These are phyloP conservation scores for Durotheca rogersii DNA, from an alignment of 495 filamentous ascomycete genomes.

Conservation along the genomic window DNA sequence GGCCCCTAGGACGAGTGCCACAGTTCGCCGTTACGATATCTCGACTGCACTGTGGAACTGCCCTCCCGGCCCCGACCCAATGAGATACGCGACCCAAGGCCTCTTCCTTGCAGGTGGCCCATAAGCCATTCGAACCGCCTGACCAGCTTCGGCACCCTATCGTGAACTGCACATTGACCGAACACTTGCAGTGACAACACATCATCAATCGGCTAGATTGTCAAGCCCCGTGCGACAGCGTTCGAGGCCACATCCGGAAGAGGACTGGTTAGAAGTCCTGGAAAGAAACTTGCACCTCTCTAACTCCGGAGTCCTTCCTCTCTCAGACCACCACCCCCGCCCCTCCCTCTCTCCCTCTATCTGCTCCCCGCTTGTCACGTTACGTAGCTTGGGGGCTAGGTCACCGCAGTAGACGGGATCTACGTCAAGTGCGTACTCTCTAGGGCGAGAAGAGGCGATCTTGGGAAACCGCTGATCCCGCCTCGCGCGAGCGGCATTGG, in stretches of 20 bases:
- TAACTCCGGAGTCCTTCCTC: slow-evolving; percentile 1
- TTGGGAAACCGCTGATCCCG: background rate
- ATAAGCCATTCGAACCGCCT: slow-evolving; percentile 29
- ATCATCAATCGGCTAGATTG: slow-evolving; percentile 25
- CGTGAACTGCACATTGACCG: slow-evolving; percentile 23
- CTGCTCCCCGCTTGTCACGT: slow-evolving; percentile 5
- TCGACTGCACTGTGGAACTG: slow-evolving; percentile 24
- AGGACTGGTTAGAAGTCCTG: slow-evolving; percentile 2
- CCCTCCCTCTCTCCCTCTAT: background rate
- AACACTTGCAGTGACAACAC: slow-evolving; percentile 27
- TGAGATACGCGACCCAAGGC: slow-evolving; percentile 9
- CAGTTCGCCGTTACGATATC: slow-evolving; percentile 13
- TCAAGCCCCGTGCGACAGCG: background rate
- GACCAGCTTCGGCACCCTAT: slow-evolving; percentile 23
- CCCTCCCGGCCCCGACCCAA: slow-evolving; percentile 11
- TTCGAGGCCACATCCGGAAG: slow-evolving; percentile 3
- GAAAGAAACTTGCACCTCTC: slow-evolving; percentile 15
- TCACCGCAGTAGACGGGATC: slow-evolving; percentile 7
- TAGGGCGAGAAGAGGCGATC: background rate
- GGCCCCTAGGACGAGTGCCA: slow-evolving; percentile 5
- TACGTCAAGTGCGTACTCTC: background rate
- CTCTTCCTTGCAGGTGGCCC: slow-evolving; percentile 14
- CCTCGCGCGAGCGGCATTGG: background rate
- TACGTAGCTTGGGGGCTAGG: slow-evolving; percentile 7
- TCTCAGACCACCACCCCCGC: too few species aligned